A percentile compares a stretch with the other conserved stretches of the same genome.
phyloP scores from a whole-genome alignment of 768 basidiomycete species.

The Lactarius sanguifluus region DNA sequence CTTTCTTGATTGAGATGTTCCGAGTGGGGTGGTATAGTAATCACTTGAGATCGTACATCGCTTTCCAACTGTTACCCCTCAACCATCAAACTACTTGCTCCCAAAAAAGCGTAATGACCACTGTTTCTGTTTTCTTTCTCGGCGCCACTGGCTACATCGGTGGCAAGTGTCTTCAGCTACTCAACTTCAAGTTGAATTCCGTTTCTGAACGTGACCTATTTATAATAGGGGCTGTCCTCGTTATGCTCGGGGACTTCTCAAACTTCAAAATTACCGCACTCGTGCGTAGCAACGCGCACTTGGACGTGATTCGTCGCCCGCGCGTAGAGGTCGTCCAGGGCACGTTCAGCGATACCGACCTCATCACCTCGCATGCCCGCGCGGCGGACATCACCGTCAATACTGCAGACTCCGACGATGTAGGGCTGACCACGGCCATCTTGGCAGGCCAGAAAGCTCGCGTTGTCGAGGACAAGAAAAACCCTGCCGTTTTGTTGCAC shows the following conservation, averaged over 20 bases:
- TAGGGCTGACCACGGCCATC: conserved; percentile 7
- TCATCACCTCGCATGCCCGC: conserved; percentile 9
- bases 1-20: neutral
- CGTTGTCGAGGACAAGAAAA: conserved; percentile 10
- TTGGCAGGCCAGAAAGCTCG: conserved; percentile 17
- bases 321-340: conserved; percentile 13
- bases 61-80: neutral
- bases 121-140: conserved; percentile 20
- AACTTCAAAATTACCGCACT: conserved; percentile 16
- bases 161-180: neutral
- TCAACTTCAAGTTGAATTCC: neutral
- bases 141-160: conserved; percentile 25
- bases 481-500: conserved; percentile 8
- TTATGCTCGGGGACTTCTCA: neutral
- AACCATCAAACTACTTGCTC: neutral
- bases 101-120: neutral
- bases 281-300: conserved; percentile 12
- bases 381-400: conserved; percentile 20
- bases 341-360: conserved; percentile 9
- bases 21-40: neutral
- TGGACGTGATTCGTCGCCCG: neutral
- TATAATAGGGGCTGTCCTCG: conserved; percentile 12
- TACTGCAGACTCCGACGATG: conserved; percentile 11
- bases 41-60: neutral
- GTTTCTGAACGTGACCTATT: neutral